Evolutionary conservation across 1,284 basidiomycete species (phyloP), one percentile per base, ranked within the genome.

Genomic region (Malassezia yamatoensis): DNA sequence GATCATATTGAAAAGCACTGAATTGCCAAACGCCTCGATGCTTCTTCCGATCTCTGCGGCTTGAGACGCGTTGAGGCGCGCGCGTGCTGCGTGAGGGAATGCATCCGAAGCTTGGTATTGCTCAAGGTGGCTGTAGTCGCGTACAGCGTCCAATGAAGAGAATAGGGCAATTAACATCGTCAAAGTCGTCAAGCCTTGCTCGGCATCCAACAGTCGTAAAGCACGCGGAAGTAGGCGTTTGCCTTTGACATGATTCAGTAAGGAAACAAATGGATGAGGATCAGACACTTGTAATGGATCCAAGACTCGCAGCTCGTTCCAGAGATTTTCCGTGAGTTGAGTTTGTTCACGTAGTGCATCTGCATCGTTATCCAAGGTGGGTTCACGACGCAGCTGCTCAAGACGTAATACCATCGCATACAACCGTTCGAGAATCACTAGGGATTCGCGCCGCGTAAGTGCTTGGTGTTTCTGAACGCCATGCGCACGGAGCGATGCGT

Each of bases 181-280:
- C 45, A 96, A 78, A 40, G 94, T 78, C 2, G 88, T 90, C 48
- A 91, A 82, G 77, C 87, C 85, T 70, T 88, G 86, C 59, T 87
- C 81, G 33, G 82, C 80, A 60, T 81, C 82, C 21, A 98, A 80
- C 67, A 91, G 86, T n/a, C 90, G 85, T 16, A 88, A 83, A 4
- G 91, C 82, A 36, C 94, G 85, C 3, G 90, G 87, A 39, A 99
- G 80, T 18, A 99, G 81, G 59, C 85, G 84, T 79, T 96, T 96
- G 58, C 94, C 94, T 77, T 99, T 99, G 63, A 83, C 81, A 2
- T 88, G 85, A 35, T 82, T 83, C 44, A 99, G 80, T 40, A 99
- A 80, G 1, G 90, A 90, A 65, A 98, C 85, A 78, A 99, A 96
- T 0, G 94, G 94, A 78, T 98, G 94, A 5, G 93, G 93, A 60